Conservation (phyloP, 176 grass and related monocot genomes). For the Rhynchospora pubera region DNA sequence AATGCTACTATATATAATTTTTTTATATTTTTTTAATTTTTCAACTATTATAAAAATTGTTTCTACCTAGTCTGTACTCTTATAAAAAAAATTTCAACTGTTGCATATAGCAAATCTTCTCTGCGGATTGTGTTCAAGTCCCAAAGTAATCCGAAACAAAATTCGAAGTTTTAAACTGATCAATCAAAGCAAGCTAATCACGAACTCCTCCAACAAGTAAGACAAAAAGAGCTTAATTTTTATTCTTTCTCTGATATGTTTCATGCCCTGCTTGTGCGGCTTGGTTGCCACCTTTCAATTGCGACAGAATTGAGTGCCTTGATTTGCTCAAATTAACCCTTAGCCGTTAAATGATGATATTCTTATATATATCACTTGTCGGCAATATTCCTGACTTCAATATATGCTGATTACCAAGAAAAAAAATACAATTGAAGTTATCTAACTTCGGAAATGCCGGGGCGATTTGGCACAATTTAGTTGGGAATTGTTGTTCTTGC, state of each 20-base stretch:
- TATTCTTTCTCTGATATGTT: background rate
- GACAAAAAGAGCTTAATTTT: background rate
- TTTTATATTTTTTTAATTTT: background rate
- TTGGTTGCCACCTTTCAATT: background rate
- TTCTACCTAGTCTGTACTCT: background rate
- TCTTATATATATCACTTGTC: constrained; percentile 15
- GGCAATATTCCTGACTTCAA: constrained; percentile 5
- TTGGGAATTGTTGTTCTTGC: constrained; percentile 14
- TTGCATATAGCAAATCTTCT: background rate
- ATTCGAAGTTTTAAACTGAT: background rate
- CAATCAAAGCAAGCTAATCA: background rate
- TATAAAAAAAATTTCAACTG: too few species aligned
- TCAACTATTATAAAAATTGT: background rate
- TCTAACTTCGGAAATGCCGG: background rate
- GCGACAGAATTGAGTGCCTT: background rate
- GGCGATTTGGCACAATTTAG: background rate
- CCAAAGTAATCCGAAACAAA: background rate
- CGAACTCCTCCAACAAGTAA: background rate
- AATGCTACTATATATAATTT: too few species aligned
- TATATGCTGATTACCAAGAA: constrained; percentile 10
- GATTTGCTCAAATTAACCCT: constrained; percentile 2
- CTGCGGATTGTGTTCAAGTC: constrained; percentile 9
- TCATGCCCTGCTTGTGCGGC: background rate
- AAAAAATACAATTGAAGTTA: background rate
- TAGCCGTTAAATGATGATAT: background rate